phyloP scores from a whole-genome alignment of 1,284 basidiomycete species.

The Fomitopsis palustris region DNA sequence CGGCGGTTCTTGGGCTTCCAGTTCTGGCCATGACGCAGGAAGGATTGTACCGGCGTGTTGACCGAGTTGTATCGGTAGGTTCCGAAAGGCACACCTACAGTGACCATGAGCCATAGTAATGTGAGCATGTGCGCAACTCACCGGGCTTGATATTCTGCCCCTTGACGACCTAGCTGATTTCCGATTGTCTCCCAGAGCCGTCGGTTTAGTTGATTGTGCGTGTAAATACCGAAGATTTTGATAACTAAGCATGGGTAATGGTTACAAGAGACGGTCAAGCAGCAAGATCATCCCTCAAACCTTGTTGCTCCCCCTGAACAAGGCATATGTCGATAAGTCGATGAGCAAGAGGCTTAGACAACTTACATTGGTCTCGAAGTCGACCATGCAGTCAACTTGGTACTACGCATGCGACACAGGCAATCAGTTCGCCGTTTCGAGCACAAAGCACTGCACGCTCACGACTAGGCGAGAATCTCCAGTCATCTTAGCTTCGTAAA shows the following conservation, averaged over 20 bases:
- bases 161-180: constrained; percentile 46
- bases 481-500: constrained; percentile 63
- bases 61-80: constrained; percentile 30
- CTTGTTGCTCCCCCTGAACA: constrained; percentile 48
- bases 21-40: constrained; percentile 26
- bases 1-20: constrained; percentile 3
- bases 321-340: neutral
- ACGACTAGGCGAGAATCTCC: constrained; percentile 59
- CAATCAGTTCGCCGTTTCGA: neutral
- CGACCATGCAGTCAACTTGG: constrained; percentile 57
- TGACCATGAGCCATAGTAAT: neutral
- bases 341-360: neutral
- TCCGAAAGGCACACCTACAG: constrained; percentile 30
- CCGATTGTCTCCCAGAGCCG: constrained; percentile 57
- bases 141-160: constrained; percentile 42
- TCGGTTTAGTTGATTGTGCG: constrained; percentile 22
- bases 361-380: constrained; percentile 47
- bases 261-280: neutral
- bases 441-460: constrained; percentile 16
- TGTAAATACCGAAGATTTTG: no score
- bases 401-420: constrained; percentile 39
- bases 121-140: constrained; percentile 12
- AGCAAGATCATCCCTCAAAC: constrained; percentile 25
- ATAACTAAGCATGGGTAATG: no score
- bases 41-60: constrained; percentile 41